Percentiles rank a stretch among this genome's conserved stretches.
Evolutionary conservation across 306 rosid genomes (phyloP).

Genomic region (Argentina anserina): DNA sequence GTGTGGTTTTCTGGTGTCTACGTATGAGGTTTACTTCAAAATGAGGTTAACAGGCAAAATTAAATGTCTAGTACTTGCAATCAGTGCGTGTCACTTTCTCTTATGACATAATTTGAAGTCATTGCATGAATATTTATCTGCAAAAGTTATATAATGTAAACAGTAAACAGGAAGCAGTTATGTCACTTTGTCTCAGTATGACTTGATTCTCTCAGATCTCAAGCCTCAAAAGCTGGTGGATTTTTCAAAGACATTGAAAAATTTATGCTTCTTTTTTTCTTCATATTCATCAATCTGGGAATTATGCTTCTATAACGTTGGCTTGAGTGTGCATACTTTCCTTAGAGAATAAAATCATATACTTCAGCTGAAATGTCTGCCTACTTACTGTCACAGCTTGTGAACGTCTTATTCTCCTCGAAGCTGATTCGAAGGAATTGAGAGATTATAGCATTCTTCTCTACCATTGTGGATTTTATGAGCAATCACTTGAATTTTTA

Average conservation of each 20-base stretch:
- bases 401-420: conserved; percentile 79
- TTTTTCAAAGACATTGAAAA: neutral
- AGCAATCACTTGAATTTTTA: conserved; percentile 58
- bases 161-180: neutral
- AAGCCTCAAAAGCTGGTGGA: neutral
- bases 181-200: neutral
- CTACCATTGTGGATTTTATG: conserved; percentile 78
- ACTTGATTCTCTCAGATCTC: neutral
- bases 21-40: neutral
- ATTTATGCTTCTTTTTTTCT: neutral
- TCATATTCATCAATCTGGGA: neutral
- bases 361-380: neutral
- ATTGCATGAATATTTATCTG: neutral
- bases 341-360: neutral
- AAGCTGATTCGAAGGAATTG: conserved; percentile 61
- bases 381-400: conserved; percentile 55
- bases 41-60: neutral
- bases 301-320: neutral
- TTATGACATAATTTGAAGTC: neutral
- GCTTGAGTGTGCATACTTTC: neutral
- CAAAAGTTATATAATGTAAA: neutral
- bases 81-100: neutral
- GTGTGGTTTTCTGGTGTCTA: neutral
- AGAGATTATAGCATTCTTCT: conserved; percentile 92
- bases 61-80: neutral